Percentiles rank a stretch among this genome's conserved stretches.
phyloP scores from a whole-genome alignment of 2,329 filamentous ascomycete species.

The Colletotrichum euphorbiae region DNA sequence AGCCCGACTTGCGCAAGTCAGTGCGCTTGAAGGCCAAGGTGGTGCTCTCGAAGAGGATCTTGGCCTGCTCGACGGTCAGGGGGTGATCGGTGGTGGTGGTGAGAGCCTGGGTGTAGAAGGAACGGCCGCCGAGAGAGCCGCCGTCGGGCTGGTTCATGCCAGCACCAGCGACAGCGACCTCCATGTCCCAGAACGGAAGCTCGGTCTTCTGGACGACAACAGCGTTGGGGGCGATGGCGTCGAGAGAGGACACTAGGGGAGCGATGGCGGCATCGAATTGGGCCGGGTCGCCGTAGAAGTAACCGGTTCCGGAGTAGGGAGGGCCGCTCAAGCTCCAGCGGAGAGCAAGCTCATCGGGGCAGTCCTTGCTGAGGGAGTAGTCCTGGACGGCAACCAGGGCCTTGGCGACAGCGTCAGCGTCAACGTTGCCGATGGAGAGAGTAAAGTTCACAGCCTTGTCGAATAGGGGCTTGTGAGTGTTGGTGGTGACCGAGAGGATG shows the following conservation, averaged over 20 bases:
- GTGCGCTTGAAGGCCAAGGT: conserved; percentile 36
- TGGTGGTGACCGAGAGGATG: conserved; percentile 37
- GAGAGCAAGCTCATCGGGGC: conserved; percentile 38
- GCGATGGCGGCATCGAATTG: conserved; percentile 34
- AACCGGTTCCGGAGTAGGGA: conserved; percentile 25
- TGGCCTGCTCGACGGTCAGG: conserved; percentile 34
- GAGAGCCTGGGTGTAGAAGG: conserved; percentile 38
- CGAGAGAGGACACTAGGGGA: conserved; percentile 19
- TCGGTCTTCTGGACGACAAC: conserved; percentile 29
- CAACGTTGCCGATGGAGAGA: conserved; percentile 26
- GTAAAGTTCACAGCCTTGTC: conserved; percentile 37
- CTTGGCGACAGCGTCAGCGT: conserved; percentile 22
- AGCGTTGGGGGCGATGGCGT: conserved; percentile 22
- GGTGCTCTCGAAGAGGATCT: conserved; percentile 33
- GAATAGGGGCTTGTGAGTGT: conserved; percentile 37
- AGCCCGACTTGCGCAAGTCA: conserved; percentile 36
- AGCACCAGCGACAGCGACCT: conserved; percentile 35
- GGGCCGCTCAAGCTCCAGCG: conserved; percentile 33
- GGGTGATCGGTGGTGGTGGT: conserved; percentile 38
- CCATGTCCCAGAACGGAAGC: conserved; percentile 40
- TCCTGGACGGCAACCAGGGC: conserved; percentile 35
- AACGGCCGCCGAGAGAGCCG: conserved; percentile 32
- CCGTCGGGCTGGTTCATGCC: conserved; percentile 39
- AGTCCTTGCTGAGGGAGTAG: conserved; percentile 33
- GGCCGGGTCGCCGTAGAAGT: conserved; percentile 39